Base-by-base conservation (phyloP, 805 yeast species). In the Kluyveromyces aestuarii region DNA sequence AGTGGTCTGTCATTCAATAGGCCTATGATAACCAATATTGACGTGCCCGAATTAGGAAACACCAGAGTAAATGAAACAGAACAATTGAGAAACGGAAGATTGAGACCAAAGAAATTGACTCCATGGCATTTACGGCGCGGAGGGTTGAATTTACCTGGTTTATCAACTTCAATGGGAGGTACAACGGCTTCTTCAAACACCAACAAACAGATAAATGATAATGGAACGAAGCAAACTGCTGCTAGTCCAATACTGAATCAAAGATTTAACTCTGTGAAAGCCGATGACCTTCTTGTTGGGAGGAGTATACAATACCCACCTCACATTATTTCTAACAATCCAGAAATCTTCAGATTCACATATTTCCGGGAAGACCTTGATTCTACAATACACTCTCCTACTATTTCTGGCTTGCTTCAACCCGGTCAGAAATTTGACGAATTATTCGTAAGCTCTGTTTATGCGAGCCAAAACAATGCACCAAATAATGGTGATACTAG, bases 301-400 rank as follows among this genome's bases (percentile, higher is more conserved):
- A 58, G 64, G 40, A 61, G 59, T 47, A 63, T 66, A 30, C 66
- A 70, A 48, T 72, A 72, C 46, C 76, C 76, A 14, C 74, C 74
- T 3, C 75, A 72, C 46, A 71, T 72, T 41, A 62, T 71, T 21
- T 67, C 71, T 35, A 72, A 71, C 52, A 71, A 73, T 43, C 74
- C 74, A 14, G 80, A 76, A 49, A 79, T 79, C 52, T 81, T 80
- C 62, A 72, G 98, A 53, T 91, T 87, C 70, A 88, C 98, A 0
- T 91, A 91, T 61, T 91, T 93, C 67, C 75, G 98, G 55, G 96
- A 89, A 54, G 95, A 88, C 59, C 66, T 91, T 55, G 85, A 83
- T 14, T 80, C 88, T n/a, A 90, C 98, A 0, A 79, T 90, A 21
- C 97, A 90, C 65, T 80, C 96, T 0, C 88, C 96, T 2, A 82